phyloP scores from a whole-genome alignment of 345 rosid species.

The Acer yangbiense region DNA sequence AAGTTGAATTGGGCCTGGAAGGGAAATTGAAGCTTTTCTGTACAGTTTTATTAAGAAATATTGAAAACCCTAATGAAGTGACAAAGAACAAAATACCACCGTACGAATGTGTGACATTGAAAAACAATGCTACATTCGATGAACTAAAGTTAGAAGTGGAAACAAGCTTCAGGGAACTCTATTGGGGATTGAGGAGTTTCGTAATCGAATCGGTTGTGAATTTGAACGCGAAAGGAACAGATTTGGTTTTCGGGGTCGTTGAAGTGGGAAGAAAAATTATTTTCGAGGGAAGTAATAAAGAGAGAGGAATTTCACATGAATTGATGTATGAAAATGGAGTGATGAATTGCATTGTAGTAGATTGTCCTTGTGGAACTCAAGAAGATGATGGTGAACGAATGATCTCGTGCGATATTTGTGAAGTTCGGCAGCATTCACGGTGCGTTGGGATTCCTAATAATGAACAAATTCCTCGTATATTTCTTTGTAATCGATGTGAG shows the following conservation, averaged over 20 bases:
- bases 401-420: constrained; percentile 83
- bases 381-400: constrained; percentile 87
- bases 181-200: constrained; percentile 67
- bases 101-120: constrained; percentile 60
- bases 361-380: constrained; percentile 70
- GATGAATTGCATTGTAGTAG: constrained; percentile 42
- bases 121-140: constrained; percentile 59
- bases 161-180: constrained; percentile 60
- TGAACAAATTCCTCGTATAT: constrained; percentile 69
- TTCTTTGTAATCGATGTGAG: constrained; percentile 85
- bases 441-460: constrained; percentile 70
- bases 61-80: constrained; percentile 15
- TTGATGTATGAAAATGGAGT: constrained; percentile 33
- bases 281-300: constrained; percentile 49
- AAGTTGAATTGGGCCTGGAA: constrained; percentile 32
- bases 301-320: constrained; percentile 25
- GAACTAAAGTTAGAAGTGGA: constrained; percentile 68
- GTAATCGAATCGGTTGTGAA: constrained; percentile 43
- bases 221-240: constrained; percentile 39
- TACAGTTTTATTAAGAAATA: constrained; percentile 42
- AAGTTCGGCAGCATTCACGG: constrained; percentile 86
- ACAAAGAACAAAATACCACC: constrained; percentile 41
- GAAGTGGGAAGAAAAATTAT: constrained; percentile 50
- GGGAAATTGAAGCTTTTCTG: constrained; percentile 59
- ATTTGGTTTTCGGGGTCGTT: constrained; percentile 41